Conservation (phyloP, 2,329 filamentous ascomycete genomes). For the Diaporthe longicolla region DNA sequence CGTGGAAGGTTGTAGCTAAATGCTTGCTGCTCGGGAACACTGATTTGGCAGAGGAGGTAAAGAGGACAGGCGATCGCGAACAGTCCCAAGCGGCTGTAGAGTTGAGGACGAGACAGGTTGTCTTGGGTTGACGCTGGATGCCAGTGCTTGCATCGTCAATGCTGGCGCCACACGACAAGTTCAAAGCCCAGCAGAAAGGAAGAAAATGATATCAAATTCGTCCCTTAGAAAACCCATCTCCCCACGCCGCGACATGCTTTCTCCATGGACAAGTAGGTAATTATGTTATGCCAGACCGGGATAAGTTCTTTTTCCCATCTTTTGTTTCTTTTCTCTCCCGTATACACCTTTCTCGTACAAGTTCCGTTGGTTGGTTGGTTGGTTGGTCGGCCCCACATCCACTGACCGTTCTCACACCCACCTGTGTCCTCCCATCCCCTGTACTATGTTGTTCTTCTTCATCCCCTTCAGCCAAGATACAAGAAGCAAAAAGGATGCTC, state of each 20-base stretch:
- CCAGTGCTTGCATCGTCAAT: no score
- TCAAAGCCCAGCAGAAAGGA: no score
- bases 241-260: constrained; percentile 18
- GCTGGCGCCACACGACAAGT: no score
- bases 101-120: not conserved
- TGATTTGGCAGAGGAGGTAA: not conserved
- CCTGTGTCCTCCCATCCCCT: not conserved
- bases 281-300: constrained; percentile 25
- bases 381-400: not conserved
- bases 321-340: not conserved
- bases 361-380: not conserved
- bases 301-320: constrained; percentile 6
- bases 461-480: not conserved
- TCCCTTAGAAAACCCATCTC: constrained; percentile 22
- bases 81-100: not conserved
- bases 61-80: accelerated
- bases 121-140: not conserved
- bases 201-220: constrained; percentile 22
- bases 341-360: constrained; percentile 11
- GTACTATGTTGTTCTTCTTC: not conserved
- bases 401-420: not conserved
- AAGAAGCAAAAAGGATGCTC: not conserved
- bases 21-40: not conserved
- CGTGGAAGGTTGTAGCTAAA: not conserved
- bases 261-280: constrained; percentile 19